Evolutionary conservation across 257 asterid genomes (phyloP), one percentile per base, ranked within the genome.

Genomic region (Penstemon eatonii): DNA sequence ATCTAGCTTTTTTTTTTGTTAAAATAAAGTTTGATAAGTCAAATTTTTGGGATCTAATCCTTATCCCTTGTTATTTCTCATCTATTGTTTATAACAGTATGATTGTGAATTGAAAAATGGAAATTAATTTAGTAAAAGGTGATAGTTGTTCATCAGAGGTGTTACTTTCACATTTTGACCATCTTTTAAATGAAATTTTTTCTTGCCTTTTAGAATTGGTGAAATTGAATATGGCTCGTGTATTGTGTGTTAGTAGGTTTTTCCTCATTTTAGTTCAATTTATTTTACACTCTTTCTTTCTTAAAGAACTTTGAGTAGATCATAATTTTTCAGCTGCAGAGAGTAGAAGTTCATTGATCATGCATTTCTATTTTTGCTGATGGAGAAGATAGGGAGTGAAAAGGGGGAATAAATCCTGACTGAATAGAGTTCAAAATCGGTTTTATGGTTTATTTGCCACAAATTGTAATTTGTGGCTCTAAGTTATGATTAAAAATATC

Each of bases 401-500:
- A 40, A 47, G 46, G 45, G 69, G 67, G 54, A 18, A 10, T 62
- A 43, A 60, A 60, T 76, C 60, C 51, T 51, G 41, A n/a, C 7
- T 57, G 76, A 71, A 12, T 55, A 56, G 67, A 47, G 13, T 25
- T 63, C 44, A 39, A 54, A 56, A 44, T 66, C 63, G 51, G 62
- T 65, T 54, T 75, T 57, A 66, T 73, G 70, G 68, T 74, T 72
- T 57, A 40, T 57, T 70, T 53, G 13, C 49, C 25, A 19, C 53
- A 33, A 65, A 62, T 62, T 78, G 82, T 64, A 54, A 69, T 68
- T 72, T 64, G 66, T 69, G 73, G 67, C 51, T 55, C 63, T 44
- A 40, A 85, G 86, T 73, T 68, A 89, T 89, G 96, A 83, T 89
- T 67, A 89, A 87, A 71, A 89, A 87, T 61, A 83, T 89, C 67